A percentile compares a stretch with the other conserved stretches of the same genome.
These are phyloP conservation scores for Lentinula detonsa DNA, from an alignment of 768 basidiomycete genomes.

Conservation along the genomic window DNA sequence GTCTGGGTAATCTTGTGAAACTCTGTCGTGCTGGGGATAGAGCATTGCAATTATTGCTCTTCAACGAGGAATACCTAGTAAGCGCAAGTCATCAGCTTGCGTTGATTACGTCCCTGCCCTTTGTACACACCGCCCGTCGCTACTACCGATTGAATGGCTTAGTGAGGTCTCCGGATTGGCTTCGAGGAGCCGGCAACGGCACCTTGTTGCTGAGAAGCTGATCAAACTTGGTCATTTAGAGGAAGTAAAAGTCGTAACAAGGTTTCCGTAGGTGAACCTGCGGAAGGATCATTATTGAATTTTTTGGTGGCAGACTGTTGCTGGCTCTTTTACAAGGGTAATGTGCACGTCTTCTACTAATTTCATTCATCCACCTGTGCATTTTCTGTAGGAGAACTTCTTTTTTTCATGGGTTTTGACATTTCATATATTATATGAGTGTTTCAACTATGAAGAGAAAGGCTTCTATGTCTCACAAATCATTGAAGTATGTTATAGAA, in stretches of 20 bases:
- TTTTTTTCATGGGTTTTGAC: too few relatives aligned
- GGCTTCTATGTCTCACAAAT: slow-evolving; percentile 19
- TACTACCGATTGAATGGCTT: slow-evolving; percentile 91
- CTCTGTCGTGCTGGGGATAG: slow-evolving; percentile 81
- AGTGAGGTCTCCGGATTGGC: slow-evolving; percentile 81
- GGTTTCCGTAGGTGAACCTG: slow-evolving; percentile 82
- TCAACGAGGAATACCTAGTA: slow-evolving; percentile 90
- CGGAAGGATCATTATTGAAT: slow-evolving; percentile 68
- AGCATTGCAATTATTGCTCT: slow-evolving; percentile 91
- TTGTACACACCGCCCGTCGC: slow-evolving; percentile 88
- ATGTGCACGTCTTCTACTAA: slow-evolving; percentile 21
- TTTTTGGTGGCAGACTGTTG: slow-evolving; percentile 23
- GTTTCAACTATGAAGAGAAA: too few relatives aligned
- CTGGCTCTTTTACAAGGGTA: slow-evolving; percentile 14
- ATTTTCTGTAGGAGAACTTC: too few relatives aligned
- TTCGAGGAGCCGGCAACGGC: slow-evolving; percentile 52
- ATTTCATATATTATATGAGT: too few relatives aligned
- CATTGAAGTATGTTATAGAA: slow-evolving; percentile 19
- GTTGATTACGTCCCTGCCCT: slow-evolving; percentile 89
- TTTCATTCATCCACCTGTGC: too few relatives aligned
- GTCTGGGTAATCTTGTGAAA: slow-evolving; percentile 72
- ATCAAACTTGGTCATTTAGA: slow-evolving; percentile 80
- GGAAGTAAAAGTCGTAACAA: slow-evolving; percentile 83
- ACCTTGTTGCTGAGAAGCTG: slow-evolving; percentile 45
- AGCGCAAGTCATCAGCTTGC: slow-evolving; percentile 83